Evolutionary conservation across 305 asterid species (phyloP).

Genomic region (Ruellia speciosa): DNA sequence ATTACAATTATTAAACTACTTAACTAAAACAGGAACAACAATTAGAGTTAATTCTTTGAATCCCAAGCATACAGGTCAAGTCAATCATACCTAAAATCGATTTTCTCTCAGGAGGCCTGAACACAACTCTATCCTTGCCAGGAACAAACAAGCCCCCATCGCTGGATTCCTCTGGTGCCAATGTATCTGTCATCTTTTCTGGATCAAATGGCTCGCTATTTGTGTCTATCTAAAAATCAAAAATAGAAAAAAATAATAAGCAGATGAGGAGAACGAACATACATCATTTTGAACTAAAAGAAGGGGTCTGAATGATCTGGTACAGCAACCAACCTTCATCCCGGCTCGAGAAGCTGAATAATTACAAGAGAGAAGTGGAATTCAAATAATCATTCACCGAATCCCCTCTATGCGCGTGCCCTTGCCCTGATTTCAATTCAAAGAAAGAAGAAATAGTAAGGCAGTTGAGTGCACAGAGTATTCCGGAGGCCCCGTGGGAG

Average conservation of each 20-base stretch:
- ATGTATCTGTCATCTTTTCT: constrained; percentile 40
- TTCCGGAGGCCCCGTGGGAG: no score
- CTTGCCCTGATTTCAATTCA: no score
- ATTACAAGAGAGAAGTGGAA: no score
- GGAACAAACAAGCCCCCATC: constrained; percentile 57
- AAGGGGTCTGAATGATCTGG: not conserved
- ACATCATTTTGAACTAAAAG: not conserved
- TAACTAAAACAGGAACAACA: no score
- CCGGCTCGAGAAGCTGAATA: not conserved
- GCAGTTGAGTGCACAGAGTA: no score
- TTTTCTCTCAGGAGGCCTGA: constrained; percentile 55
- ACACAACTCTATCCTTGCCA: constrained; percentile 60
- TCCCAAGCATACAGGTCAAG: not conserved
- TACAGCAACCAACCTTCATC: not conserved
- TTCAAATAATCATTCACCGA: no score
- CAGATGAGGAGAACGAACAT: not conserved
- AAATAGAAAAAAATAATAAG: constrained; percentile 7
- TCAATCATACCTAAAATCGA: constrained; percentile 54
- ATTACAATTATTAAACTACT: no score
- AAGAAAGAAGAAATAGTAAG: no score
- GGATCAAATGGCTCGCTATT: constrained; percentile 31
- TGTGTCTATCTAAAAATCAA: constrained; percentile 27
- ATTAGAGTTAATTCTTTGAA: not conserved
- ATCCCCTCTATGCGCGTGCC: no score
- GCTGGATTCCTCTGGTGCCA: constrained; percentile 52